Evolutionary conservation across 2,329 filamentous ascomycete genomes (phyloP).

Genomic region (Colletotrichum zoysiae): DNA sequence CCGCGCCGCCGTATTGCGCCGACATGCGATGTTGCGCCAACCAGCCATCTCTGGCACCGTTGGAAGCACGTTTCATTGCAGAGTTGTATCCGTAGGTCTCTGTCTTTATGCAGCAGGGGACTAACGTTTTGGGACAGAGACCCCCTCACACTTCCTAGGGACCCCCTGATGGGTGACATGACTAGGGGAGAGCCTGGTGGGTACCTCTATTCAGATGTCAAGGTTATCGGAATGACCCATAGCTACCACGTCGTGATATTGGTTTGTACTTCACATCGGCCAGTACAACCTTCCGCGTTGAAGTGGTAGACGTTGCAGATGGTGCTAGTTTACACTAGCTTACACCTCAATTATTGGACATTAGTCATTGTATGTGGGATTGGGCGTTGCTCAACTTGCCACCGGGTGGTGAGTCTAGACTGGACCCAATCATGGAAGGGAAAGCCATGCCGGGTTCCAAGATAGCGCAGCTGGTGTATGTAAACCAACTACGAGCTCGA

Average conservation of each 20-base stretch:
- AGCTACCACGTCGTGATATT: constrained; percentile 13
- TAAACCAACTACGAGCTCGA: constrained; percentile 10
- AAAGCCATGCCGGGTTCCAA: constrained; percentile 9
- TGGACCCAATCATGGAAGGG: constrained; percentile 16
- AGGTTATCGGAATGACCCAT: constrained; percentile 39
- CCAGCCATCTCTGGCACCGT: constrained; percentile 35
- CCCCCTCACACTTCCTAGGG: constrained; percentile 22
- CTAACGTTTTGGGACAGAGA: constrained; percentile 23
- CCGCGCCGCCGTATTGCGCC: constrained; percentile 24
- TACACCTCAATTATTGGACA: constrained; percentile 21
- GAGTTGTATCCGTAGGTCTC: constrained; percentile 33
- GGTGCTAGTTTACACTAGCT: constrained; percentile 25
- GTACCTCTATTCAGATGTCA: constrained; percentile 32
- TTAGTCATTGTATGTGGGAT: constrained; percentile 25
- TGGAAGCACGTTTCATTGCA: constrained; percentile 28
- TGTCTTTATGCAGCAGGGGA: constrained; percentile 28
- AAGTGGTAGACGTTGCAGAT: neutral
- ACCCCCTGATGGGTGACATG: constrained; percentile 24
- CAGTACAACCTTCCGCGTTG: constrained; percentile 8
- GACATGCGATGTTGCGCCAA: constrained; percentile 2
- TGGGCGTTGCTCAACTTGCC: constrained; percentile 14
- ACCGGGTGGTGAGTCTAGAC: constrained; percentile 9
- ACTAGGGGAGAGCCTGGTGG: constrained; percentile 25
- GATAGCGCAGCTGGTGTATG: constrained; percentile 7
- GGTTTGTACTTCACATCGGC: constrained; percentile 26